A percentile compares a stretch with the other conserved stretches of the same genome.
These are phyloP conservation scores for Verticillium dahliae DNA, from an alignment of 2,329 filamentous ascomycete genomes.

Conservation along the genomic window DNA sequence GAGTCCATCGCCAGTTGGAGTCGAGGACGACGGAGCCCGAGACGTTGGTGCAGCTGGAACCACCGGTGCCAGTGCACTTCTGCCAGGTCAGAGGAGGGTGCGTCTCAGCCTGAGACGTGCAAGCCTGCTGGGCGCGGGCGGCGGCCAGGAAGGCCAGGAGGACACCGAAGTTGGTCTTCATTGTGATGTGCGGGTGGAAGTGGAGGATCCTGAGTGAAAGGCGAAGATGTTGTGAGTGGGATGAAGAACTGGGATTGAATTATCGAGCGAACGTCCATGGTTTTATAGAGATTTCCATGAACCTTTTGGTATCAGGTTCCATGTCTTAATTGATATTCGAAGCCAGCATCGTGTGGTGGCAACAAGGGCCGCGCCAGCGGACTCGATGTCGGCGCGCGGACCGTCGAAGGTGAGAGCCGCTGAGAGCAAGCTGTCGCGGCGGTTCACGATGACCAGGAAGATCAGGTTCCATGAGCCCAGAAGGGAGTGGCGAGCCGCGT, in stretches of 20 bases:
- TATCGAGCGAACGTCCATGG: background rate
- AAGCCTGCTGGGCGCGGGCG: conserved; percentile 43
- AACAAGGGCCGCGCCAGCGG: background rate
- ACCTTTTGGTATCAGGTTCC: background rate
- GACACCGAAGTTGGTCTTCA: conserved; percentile 22
- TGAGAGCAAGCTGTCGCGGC: background rate
- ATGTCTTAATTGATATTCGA: background rate
- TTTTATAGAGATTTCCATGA: background rate
- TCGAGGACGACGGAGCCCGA: conserved; percentile 48
- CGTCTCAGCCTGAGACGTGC: conserved; percentile 37
- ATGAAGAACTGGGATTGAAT: conserved; percentile 2
- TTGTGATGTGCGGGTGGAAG: conserved; percentile 11
- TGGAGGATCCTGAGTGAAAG: background rate
- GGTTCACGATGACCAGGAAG: background rate
- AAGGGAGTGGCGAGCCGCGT: background rate
- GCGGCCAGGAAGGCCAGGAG: conserved; percentile 33
- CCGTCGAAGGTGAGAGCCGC: background rate
- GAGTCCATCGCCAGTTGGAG: conserved; percentile 57
- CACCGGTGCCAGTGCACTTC: conserved; percentile 39
- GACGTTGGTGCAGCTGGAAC: conserved; percentile 39
- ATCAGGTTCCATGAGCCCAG: background rate
- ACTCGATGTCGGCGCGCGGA: background rate
- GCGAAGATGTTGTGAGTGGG: background rate
- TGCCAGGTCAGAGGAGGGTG: conserved; percentile 49
- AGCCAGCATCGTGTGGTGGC: background rate